phyloP scores from a whole-genome alignment of 352 stramenopile species.

The Halophytophthora batemanensis region DNA sequence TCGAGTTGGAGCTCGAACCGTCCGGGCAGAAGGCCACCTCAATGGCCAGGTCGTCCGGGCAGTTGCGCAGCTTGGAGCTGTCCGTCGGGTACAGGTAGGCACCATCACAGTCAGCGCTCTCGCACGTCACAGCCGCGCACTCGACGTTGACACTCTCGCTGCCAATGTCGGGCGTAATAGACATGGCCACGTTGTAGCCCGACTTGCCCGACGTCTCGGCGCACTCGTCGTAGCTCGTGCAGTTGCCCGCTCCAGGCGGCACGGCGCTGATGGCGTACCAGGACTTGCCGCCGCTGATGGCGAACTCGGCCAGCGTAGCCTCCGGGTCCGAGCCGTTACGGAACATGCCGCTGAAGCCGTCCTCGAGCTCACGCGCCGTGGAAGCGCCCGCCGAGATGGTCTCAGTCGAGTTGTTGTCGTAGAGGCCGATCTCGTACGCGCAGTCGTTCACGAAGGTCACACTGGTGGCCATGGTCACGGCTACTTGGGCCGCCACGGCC shows the following conservation, averaged over 20 bases:
- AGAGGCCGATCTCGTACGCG: slow-evolving; percentile 40
- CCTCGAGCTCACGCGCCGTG: slow-evolving; percentile 27
- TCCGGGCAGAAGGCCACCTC: slow-evolving; percentile 44
- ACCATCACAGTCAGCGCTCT: slow-evolving; percentile 32
- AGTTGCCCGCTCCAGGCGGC: slow-evolving; percentile 46
- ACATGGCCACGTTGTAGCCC: slow-evolving; percentile 65
- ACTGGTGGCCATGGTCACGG: slow-evolving; percentile 26
- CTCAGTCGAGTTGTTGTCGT: slow-evolving; percentile 41
- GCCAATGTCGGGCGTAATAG: slow-evolving; percentile 35
- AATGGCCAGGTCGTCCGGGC: slow-evolving; percentile 31
- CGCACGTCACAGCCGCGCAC: slow-evolving; percentile 31
- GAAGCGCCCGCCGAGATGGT: slow-evolving; percentile 20
- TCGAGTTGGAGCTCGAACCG: slow-evolving; percentile 15
- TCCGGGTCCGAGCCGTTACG: slow-evolving; percentile 39
- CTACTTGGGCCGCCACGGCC: slow-evolving; percentile 21
- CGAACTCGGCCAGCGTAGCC: slow-evolving; percentile 55
- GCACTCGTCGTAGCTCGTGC: slow-evolving; percentile 49
- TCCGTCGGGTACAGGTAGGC: slow-evolving; percentile 55
- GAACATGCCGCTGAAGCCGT: slow-evolving; percentile 62
- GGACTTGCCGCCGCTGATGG: slow-evolving; percentile 33
- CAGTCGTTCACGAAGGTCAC: slow-evolving; percentile 44
- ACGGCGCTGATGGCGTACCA: slow-evolving; percentile 68
- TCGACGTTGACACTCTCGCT: slow-evolving; percentile 26
- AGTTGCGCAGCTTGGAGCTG: slow-evolving; percentile 50
- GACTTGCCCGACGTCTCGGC: slow-evolving; percentile 41